Percentiles rank a stretch among this genome's conserved stretches.
Evolutionary conservation across 306 rosid species (phyloP).

Genomic region (Astragalus glycyphyllos): DNA sequence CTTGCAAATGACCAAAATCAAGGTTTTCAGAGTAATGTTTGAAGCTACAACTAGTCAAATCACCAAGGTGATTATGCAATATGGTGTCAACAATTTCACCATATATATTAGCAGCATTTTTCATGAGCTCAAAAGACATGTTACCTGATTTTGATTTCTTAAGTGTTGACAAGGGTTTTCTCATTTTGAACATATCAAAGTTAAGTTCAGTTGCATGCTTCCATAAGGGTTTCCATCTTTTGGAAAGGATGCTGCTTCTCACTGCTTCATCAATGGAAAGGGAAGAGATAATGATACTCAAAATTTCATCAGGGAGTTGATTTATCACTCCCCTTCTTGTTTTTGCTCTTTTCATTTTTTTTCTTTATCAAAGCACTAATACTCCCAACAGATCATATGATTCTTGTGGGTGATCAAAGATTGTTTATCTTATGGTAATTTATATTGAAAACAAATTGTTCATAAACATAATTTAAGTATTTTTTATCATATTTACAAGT

Average conservation of each 20-base stretch:
- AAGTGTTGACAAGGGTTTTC: neutral
- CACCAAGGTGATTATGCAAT: neutral
- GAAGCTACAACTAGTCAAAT: conserved; percentile 7
- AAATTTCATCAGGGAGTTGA: neutral
- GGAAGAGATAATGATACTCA: neutral
- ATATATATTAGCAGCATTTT: neutral
- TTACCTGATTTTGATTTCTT: neutral
- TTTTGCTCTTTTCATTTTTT: too few relatives aligned
- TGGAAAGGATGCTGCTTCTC: conserved; percentile 19
- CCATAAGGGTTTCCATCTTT: conserved; percentile 13
- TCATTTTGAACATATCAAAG: neutral
- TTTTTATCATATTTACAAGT: too few relatives aligned
- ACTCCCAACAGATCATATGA: too few relatives aligned
- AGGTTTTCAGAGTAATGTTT: neutral
- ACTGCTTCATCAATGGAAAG: conserved; percentile 1
- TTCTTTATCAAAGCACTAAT: too few relatives aligned
- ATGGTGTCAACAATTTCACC: neutral
- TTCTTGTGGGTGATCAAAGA: too few relatives aligned
- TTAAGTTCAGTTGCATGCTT: neutral
- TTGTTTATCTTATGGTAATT: too few relatives aligned
- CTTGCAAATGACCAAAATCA: neutral
- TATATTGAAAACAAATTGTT: too few relatives aligned
- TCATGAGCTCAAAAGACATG: too few relatives aligned
- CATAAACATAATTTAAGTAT: too few relatives aligned
- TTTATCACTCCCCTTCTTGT: too few relatives aligned